Percentiles rank a stretch among this genome's conserved stretches.
Evolutionary conservation across 2,329 filamentous ascomycete species (phyloP).

Genomic region (Phyllosticta citrichinensis): DNA sequence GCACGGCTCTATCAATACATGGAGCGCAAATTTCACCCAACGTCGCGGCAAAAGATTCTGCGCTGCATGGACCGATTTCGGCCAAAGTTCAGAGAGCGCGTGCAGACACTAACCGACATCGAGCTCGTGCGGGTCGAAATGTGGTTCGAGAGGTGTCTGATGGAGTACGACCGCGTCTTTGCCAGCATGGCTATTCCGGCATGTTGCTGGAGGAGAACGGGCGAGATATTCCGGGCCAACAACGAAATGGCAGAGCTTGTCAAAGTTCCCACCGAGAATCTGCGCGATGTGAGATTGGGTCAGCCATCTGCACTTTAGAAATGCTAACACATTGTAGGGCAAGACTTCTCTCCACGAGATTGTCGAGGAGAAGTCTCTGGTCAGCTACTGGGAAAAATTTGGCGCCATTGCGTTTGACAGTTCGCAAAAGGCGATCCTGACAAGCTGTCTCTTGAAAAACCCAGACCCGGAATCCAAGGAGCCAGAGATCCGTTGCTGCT

Average conservation of each 20-base stretch:
- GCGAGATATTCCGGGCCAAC: constrained; percentile 94
- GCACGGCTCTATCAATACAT: constrained; percentile 83
- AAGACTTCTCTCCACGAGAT: constrained; percentile 94
- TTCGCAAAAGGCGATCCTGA: constrained; percentile 87
- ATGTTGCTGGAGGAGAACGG: constrained; percentile 92
- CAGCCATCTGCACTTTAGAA: background rate
- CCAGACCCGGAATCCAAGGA: constrained; percentile 51
- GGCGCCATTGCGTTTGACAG: constrained; percentile 94
- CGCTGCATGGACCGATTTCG: constrained; percentile 86
- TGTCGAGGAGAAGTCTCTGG: constrained; percentile 85
- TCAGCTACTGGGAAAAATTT: constrained; percentile 98
- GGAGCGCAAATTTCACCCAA: constrained; percentile 72
- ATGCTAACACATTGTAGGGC: constrained; percentile 48
- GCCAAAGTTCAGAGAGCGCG: constrained; percentile 91
- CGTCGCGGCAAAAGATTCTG: constrained; percentile 82
- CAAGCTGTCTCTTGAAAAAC: constrained; percentile 82
- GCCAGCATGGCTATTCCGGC: constrained; percentile 98
- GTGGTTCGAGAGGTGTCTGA: constrained; percentile 95
- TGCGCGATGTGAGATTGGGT: constrained; percentile 63
- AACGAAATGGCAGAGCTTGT: constrained; percentile 98
- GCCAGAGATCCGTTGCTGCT: constrained; percentile 80
- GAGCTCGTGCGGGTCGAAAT: constrained; percentile 93
- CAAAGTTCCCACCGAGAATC: constrained; percentile 77
- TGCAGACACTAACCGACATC: constrained; percentile 84
- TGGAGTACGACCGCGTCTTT: constrained; percentile 98